Conservation (phyloP, 1,284 basidiomycete genomes). For the Ceratobasidium sp. region DNA sequence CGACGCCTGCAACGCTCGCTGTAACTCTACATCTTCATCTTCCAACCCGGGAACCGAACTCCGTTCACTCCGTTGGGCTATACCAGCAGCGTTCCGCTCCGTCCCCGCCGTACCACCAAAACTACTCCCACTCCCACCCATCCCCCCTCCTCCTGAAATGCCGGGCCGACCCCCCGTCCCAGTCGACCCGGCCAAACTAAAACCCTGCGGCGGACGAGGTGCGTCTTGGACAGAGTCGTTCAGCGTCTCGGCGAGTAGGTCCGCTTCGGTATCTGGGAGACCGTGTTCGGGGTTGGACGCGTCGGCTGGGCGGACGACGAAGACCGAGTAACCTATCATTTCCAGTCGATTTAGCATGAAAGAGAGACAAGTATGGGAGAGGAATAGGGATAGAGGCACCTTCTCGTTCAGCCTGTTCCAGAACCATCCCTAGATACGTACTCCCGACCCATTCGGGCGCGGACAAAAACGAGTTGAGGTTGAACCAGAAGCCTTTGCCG, state of each 20-base stretch:
- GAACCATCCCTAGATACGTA: slow-evolving; percentile 85
- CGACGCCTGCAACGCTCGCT: slow-evolving; percentile 86
- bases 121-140: too few species aligned
- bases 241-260: slow-evolving; percentile 72
- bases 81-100: too few species aligned
- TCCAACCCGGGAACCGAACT: slow-evolving; percentile 63
- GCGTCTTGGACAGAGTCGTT: slow-evolving; percentile 64
- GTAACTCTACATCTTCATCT: slow-evolving; percentile 88
- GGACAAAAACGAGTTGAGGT: slow-evolving; percentile 83
- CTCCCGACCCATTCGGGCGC: slow-evolving; percentile 86
- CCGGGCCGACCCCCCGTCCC: background rate
- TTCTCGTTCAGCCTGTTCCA: slow-evolving; percentile 88
- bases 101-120: background rate
- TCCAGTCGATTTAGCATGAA: background rate
- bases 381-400: slow-evolving; percentile 60
- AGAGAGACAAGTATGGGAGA: background rate
- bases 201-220: background rate
- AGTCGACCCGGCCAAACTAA: background rate
- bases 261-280: slow-evolving; percentile 74
- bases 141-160: background rate
- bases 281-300: slow-evolving; percentile 58
- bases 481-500: slow-evolving; percentile 85
- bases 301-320: slow-evolving; percentile 76
- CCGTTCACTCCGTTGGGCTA: background rate
- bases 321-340: slow-evolving; percentile 85